Percentiles rank a stretch among this genome's conserved stretches.
phyloP scores from a whole-genome alignment of 345 rosid species.

The Brassica juncea region DNA sequence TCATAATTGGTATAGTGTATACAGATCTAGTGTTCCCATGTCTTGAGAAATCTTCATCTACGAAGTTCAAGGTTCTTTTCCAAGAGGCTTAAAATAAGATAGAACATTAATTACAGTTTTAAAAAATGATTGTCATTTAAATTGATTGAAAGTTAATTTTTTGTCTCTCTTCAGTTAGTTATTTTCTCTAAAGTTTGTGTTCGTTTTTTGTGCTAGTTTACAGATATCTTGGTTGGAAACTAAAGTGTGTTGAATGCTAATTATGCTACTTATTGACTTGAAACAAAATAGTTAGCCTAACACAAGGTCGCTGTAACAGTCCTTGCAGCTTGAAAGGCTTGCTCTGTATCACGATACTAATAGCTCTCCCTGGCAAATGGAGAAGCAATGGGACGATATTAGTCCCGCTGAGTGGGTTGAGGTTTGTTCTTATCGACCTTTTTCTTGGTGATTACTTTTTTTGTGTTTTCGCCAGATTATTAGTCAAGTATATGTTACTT shows the following conservation, averaged over 20 bases:
- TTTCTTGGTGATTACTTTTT: slow-evolving; percentile 1
- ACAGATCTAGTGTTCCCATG: slow-evolving; percentile 11
- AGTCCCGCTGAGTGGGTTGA: slow-evolving; percentile 89
- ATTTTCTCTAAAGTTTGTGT: slow-evolving; percentile 22
- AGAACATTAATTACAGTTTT: slow-evolving; percentile 10
- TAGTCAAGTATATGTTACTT: slow-evolving; percentile 14
- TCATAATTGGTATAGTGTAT: slow-evolving; percentile 10
- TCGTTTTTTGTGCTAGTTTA: slow-evolving; percentile 7
- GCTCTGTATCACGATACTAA: slow-evolving; percentile 90
- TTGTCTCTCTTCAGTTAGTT: slow-evolving; percentile 17
- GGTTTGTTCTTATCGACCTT: slow-evolving; percentile 55
- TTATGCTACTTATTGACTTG: slow-evolving; percentile 20
- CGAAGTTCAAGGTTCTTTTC: slow-evolving; percentile 14
- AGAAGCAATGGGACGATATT: slow-evolving; percentile 89
- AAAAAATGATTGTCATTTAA: background rate
- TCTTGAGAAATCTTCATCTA: background rate
- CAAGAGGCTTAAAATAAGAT: slow-evolving; percentile 17
- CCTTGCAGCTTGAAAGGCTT: slow-evolving; percentile 91
- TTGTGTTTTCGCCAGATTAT: background rate
- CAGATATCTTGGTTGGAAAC: slow-evolving; percentile 12
- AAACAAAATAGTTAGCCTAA: slow-evolving; percentile 28
- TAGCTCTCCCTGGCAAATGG: slow-evolving; percentile 77
- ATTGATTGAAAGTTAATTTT: slow-evolving; percentile 1
- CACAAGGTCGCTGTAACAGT: slow-evolving; percentile 53
- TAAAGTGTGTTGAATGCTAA: slow-evolving; percentile 24